Evolutionary conservation across 768 basidiomycete genomes (phyloP), one percentile per base, ranked within the genome.

Genomic region (Nidularia sp.): DNA sequence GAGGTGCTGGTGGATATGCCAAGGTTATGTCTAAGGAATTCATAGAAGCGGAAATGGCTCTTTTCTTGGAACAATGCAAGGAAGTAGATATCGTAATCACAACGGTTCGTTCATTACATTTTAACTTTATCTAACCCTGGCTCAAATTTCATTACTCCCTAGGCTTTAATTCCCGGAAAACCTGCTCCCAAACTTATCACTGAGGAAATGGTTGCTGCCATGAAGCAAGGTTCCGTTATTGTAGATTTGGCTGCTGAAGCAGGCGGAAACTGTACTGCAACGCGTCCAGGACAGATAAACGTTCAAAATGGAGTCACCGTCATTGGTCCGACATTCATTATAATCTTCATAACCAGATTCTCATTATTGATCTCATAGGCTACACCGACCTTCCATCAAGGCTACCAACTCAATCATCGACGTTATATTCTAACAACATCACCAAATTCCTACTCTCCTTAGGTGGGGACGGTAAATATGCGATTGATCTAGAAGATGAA

Each of bases 21-120:
- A 93, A 93, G 68, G 81, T 84, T 55, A 93, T 93, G 90, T 89
- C 88, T 31, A 90, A 90, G 70, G 89, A 90, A 65, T 93, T 92
- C 64, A 84, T 92, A 53, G 88, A 83, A 46, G 90, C 90, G 8
- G 91, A 93, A 64, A 90, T 93, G 90, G 83, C 85, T 0, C 75
- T 94, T 43, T 93, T 94, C 71, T 77, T 88, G 80, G 83, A 88
- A 64, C 92, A 94, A 65, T 87, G 85, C 68, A 89, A 86, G 63
- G 91, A 93, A 18, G 92, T 93, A 8, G 92, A 94, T 62, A 93
- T 94, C 53, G 77, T 94, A 52, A 81, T 93, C 57, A 93, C 92
- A 39, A 93, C 91, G 52, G 86, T 85, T 57, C 45, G 78, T 62
- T 41, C 25, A 29, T 29, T 29, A 36, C 13, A 47, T 31, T 9